Percentiles rank a stretch among this genome's conserved stretches.
Conservation (phyloP, 176 grass and related monocot genomes). For the Miscanthus lutarioriparius region DNA sequence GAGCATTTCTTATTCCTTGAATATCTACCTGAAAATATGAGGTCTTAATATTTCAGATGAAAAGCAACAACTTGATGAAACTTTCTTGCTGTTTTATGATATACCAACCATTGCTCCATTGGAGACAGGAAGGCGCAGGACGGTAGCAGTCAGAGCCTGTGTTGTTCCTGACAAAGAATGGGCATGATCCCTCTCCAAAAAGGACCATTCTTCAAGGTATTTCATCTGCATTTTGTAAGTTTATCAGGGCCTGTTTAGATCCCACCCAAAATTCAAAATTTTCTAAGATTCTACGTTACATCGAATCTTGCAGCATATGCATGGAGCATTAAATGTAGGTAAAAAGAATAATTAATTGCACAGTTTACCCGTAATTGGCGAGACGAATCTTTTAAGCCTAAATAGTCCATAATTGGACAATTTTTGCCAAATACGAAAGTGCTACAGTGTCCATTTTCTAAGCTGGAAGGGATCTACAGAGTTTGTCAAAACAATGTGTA, state of each 20-base stretch:
- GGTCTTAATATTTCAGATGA: not conserved
- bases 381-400: too few species aligned
- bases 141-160: conserved; percentile 49
- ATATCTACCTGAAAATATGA: conserved; percentile 53
- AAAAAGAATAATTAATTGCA: too few species aligned
- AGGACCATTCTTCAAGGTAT: conserved; percentile 67
- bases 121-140: conserved; percentile 58
- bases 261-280: too few species aligned
- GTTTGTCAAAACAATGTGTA: not conserved
- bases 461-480: too few species aligned
- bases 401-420: too few species aligned
- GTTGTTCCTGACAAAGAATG: conserved; percentile 59
- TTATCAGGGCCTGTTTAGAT: too few species aligned
- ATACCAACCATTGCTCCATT: conserved; percentile 54
- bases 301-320: too few species aligned
- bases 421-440: too few species aligned
- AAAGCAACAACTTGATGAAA: not conserved
- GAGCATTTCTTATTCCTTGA: conserved; percentile 51
- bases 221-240: conserved; percentile 44
- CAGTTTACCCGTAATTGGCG: too few species aligned
- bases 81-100: not conserved
- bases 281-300: too few species aligned
- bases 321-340: too few species aligned
- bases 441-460: too few species aligned
- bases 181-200: conserved; percentile 49